A percentile compares a stretch with the other conserved stretches of the same genome.
Conservation (phyloP, 768 basidiomycete genomes). For the Mycena olivaceomarginata region DNA sequence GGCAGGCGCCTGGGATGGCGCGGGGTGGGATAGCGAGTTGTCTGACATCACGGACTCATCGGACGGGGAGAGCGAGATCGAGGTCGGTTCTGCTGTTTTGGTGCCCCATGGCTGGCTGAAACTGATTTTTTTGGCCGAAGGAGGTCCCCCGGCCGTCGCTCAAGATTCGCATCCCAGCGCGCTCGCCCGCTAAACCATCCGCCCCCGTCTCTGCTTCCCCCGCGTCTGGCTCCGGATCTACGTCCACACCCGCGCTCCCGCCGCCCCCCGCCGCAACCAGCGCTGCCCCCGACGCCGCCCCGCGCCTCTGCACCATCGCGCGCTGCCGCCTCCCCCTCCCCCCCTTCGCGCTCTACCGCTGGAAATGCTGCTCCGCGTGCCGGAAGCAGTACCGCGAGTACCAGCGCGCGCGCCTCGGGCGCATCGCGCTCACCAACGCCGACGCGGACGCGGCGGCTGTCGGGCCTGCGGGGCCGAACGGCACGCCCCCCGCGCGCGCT, state of each 20-base stretch:
- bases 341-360: conserved; percentile 36
- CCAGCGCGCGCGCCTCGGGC: conserved; percentile 39
- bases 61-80: conserved; percentile 24
- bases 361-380: conserved; percentile 44
- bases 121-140: conserved; percentile 9
- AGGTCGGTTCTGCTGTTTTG: conserved; percentile 1
- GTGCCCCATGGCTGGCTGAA: not conserved
- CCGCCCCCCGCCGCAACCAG: conserved; percentile 28
- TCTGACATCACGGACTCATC: conserved; percentile 30
- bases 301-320: conserved; percentile 42
- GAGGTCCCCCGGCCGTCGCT: conserved; percentile 33
- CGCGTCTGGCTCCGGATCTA: not conserved
- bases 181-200: conserved; percentile 26
- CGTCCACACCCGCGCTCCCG: conserved; percentile 7
- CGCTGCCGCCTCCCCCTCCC: conserved; percentile 42
- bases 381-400: conserved; percentile 44
- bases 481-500: not conserved
- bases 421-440: conserved; percentile 8
- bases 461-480: not conserved
- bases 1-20: conserved; percentile 22
- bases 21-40: conserved; percentile 44
- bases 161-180: conserved; percentile 45
- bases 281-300: conserved; percentile 19
- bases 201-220: not conserved
- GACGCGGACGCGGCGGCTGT: not conserved